These are phyloP conservation scores for Metschnikowia santaceciliae DNA, from an alignment of 805 yeast species.

Conservation along the genomic window DNA sequence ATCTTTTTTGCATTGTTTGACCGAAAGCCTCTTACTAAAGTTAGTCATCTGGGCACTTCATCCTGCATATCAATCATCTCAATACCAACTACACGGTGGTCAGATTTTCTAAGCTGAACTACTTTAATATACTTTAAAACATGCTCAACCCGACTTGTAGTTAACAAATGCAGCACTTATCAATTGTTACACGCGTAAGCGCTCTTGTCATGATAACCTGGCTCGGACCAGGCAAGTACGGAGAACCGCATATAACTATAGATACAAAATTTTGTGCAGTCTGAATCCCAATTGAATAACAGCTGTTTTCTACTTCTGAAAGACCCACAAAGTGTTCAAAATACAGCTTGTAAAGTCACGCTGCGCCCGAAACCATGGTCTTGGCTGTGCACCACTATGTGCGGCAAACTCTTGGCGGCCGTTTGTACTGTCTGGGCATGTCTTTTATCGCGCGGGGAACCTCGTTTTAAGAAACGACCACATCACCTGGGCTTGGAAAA, in stretches of 20 bases:
- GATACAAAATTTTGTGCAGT: background rate
- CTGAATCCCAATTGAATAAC: background rate
- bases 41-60: background rate
- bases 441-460: background rate
- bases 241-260: too few relatives aligned
- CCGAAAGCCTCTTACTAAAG: background rate
- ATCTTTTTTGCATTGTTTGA: background rate
- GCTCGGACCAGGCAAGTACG: too few relatives aligned
- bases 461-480: background rate
- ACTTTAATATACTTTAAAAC: too few relatives aligned
- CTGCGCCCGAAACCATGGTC: background rate
- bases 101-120: too few relatives aligned
- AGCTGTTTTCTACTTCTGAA: background rate
- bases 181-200: too few relatives aligned
- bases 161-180: too few relatives aligned
- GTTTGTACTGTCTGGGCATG: background rate
- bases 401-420: background rate
- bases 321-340: background rate
- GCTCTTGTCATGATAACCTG: too few relatives aligned
- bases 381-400: background rate
- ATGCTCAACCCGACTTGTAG: too few relatives aligned
- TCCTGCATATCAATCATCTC: background rate
- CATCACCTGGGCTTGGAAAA: background rate
- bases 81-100: background rate
- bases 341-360: background rate